Percentiles rank a stretch among this genome's conserved stretches.
These are phyloP conservation scores for Balakata baccata DNA, from an alignment of 345 rosid genomes.

Conservation along the genomic window DNA sequence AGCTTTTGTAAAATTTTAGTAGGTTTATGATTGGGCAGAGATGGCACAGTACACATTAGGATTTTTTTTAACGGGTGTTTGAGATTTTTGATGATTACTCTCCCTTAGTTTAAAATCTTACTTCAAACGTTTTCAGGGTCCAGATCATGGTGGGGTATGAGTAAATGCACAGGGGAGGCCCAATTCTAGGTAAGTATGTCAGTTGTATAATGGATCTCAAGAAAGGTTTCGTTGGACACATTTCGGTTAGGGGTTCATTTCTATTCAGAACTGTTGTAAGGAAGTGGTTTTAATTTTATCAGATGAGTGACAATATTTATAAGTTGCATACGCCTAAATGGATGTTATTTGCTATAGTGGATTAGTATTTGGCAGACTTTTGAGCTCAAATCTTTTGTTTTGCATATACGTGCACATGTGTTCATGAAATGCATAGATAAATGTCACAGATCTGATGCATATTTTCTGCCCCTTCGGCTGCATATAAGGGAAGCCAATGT, in stretches of 20 bases:
- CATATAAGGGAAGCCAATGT: not conserved
- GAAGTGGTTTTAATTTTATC: conserved; percentile 15
- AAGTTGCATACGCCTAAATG: conserved; percentile 16
- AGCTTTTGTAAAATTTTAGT: conserved; percentile 8
- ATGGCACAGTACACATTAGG: conserved; percentile 12
- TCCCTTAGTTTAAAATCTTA: conserved; percentile 27
- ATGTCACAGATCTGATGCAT: not conserved
- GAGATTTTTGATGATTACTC: conserved; percentile 18
- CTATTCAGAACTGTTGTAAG: conserved; percentile 21
- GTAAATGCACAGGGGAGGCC: conserved; percentile 34
- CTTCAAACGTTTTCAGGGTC: conserved; percentile 54
- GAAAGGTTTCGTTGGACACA: conserved; percentile 18
- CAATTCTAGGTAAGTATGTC: conserved; percentile 35
- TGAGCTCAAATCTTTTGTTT: not conserved
- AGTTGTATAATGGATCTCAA: conserved; percentile 10
- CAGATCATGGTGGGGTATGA: conserved; percentile 37
- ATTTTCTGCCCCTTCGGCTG: not conserved
- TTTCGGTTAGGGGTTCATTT: conserved; percentile 13
- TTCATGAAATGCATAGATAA: not conserved
- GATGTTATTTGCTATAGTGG: conserved; percentile 17
- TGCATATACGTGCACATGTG: not conserved
- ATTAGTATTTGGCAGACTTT: conserved; percentile 1
- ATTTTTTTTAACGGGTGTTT: conserved; percentile 19
- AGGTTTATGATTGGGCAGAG: conserved; percentile 12
- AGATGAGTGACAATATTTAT: not conserved